Base-by-base conservation (phyloP, 202 grass and related monocot genomes). In the Panicum hallii region DNA sequence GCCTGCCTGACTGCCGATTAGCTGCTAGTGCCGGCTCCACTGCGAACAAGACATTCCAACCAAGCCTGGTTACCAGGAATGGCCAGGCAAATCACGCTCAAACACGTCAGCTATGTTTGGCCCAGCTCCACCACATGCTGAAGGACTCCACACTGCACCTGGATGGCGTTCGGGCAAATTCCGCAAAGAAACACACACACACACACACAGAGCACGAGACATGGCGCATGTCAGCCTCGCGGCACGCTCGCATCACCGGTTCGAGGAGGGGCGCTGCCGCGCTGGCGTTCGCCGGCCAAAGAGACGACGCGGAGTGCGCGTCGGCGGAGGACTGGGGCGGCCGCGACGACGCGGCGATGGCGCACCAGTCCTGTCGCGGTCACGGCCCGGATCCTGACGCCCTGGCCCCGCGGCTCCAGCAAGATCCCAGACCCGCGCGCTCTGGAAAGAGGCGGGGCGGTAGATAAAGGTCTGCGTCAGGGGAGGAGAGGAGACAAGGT, bases 391-490 rank as follows among this genome's bases (percentile, higher is more conserved):
- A 26, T n/a, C 26, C 26, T 26, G 26, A 26, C 26, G 47, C 38
- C 17, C 45, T 14, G 22, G 38, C 16, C 50, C 72, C 28, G 7
- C 0, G 68, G 46, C 48, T 38, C 72, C 32, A 47, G 56, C 75
- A 63, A 57, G 70, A 87, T 76, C 50, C 67, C 63, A 69, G 48
- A 67, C 52, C 72, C 63, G 54, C 55, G 63, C 34, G 22, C 38
- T 28, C 23, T 62, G 17, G 49, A 73, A 56, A 72, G 57, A 12
- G 0, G 4, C 7, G 15, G 14, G 9, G 42, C 17, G 74, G 84
- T 83, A 74, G 88, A 79, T 83, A 83, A 82, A 83, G 67, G 88
- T 90, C 83, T 38, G 50, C 67, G 22, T 82, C 83, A 60, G 38
- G 38, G 8, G 20, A 38, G 4, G 36, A 2, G 23, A 26, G 54